Percentiles rank a stretch among this genome's conserved stretches.
Evolutionary conservation across 257 asterid genomes (phyloP).

Genomic region (Nemophila menziesii): DNA sequence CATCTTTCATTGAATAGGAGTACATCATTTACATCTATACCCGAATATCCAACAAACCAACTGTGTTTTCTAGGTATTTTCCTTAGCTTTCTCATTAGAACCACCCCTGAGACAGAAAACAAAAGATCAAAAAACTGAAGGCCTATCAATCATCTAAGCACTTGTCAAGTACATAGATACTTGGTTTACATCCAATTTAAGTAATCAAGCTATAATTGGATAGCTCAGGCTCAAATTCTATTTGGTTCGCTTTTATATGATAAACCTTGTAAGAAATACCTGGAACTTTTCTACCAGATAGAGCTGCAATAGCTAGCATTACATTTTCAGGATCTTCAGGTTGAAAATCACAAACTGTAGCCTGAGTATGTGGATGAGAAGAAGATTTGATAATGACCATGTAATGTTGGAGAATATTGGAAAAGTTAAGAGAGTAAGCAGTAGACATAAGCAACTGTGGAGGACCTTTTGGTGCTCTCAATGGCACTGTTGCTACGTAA

Average conservation of each 20-base stretch:
- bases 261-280: slow-evolving; percentile 20
- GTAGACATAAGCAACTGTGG: slow-evolving; percentile 47
- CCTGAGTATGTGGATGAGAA: slow-evolving; percentile 15
- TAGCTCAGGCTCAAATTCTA: not conserved
- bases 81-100: slow-evolving; percentile 37
- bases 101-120: slow-evolving; percentile 32
- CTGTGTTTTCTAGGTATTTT: slow-evolving; percentile 52
- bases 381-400: slow-evolving; percentile 56
- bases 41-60: slow-evolving; percentile 59
- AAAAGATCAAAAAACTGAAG: not conserved
- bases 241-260: not conserved
- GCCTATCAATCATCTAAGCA: not conserved
- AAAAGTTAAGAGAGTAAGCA: slow-evolving; percentile 42
- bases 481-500: slow-evolving; percentile 52
- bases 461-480: slow-evolving; percentile 53
- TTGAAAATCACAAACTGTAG: slow-evolving; percentile 58
- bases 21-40: slow-evolving; percentile 27
- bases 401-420: slow-evolving; percentile 61
- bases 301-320: slow-evolving; percentile 47
- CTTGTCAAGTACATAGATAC: no score
- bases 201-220: not conserved
- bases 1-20: slow-evolving; percentile 36
- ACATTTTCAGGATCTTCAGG: slow-evolving; percentile 67
- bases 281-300: slow-evolving; percentile 41
- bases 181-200: no score